These are phyloP conservation scores for Camillea tinctor DNA, from an alignment of 2,329 filamentous ascomycete species.

Conservation along the genomic window DNA sequence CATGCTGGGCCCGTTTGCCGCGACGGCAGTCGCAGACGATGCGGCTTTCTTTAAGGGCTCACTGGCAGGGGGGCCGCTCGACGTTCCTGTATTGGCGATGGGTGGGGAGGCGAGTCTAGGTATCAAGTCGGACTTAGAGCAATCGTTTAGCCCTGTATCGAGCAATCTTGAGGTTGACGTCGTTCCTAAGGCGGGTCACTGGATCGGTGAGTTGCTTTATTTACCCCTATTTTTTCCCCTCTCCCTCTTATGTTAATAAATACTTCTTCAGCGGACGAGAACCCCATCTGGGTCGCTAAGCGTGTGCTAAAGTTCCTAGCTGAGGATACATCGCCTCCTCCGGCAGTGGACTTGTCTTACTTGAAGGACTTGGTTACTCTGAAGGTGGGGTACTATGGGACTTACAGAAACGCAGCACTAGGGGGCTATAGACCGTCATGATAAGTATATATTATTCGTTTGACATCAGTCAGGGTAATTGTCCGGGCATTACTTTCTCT, in stretches of 20 bases:
- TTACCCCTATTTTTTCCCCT: background rate
- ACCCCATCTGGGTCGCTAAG: conserved; percentile 25
- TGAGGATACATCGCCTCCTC: conserved; percentile 18
- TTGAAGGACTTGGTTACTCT: conserved; percentile 22
- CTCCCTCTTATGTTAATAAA: background rate
- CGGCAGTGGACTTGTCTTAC: conserved; percentile 17
- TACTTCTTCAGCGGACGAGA: conserved; percentile 23
- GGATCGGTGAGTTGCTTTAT: conserved; percentile 34
- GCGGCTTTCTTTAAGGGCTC: conserved; percentile 35
- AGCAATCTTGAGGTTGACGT: conserved; percentile 29
- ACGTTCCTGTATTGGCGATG: conserved; percentile 32
- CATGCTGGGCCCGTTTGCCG: conserved; percentile 39
- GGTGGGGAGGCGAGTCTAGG: conserved; percentile 37
- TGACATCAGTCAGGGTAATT: background rate
- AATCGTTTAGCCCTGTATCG: conserved; percentile 23
- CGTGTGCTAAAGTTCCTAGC: conserved; percentile 21
- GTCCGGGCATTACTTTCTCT: too few relatives aligned
- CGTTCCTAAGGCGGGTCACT: conserved; percentile 39
- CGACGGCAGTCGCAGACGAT: conserved; percentile 33
- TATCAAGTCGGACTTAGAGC: conserved; percentile 7
- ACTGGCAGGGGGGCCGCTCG: conserved; percentile 25
- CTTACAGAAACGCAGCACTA: conserved; percentile 18
- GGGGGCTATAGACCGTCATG: conserved; percentile 1
- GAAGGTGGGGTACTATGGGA: conserved; percentile 24
- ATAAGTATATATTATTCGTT: background rate